Evolutionary conservation across 257 asterid species (phyloP), one percentile per base, ranked within the genome.

Genomic region (Nyctanthes arbortristis): DNA sequence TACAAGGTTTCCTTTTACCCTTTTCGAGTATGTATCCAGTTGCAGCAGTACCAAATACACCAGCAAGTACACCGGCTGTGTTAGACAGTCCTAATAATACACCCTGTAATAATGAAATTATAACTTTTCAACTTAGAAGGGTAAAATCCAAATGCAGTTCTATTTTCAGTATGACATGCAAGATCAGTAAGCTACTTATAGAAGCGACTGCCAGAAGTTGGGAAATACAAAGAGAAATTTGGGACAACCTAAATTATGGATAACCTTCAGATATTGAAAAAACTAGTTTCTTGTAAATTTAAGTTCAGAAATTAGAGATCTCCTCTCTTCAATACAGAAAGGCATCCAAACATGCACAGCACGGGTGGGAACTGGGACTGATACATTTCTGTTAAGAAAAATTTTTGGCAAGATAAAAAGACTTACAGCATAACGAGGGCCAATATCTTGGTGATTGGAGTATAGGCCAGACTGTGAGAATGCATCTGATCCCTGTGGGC

Each of bases 371-470:
- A 33, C n/a, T n/a, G n/a, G n/a, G n/a, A n/a, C n/a, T n/a, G n/a
- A n/a, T n/a, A n/a, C n/a, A n/a, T n/a, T 36, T 12, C 3, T 63
- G 10, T 35, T 47, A 49, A 18, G 54, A 5, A 45, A 20, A 16
- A 43, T 37, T 22, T 12, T 12, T 28, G 8, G 28, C 24, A 63
- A 56, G 57, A 66, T 28, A 68, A 75, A 67, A 63, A 70, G 57
- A 79, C 98, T 88, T 77, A 93, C 97, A 55, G 97, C 68, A 31
- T 93, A 93, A 49, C 98, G 98, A 30, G 98, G 97, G 31, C 97
- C 98, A 52, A 93, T 93, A 75, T 94, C 99, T 84, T 94, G 99
- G 85, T 94, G 99, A 76, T 93, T 90, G 39, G 97, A 93, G 85
- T 93, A 90, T 57, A 90, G 81, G 43, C 98, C 98, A 29, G 98